These are phyloP conservation scores for Mycena galericulata DNA, from an alignment of 768 basidiomycete genomes.

Conservation along the genomic window DNA sequence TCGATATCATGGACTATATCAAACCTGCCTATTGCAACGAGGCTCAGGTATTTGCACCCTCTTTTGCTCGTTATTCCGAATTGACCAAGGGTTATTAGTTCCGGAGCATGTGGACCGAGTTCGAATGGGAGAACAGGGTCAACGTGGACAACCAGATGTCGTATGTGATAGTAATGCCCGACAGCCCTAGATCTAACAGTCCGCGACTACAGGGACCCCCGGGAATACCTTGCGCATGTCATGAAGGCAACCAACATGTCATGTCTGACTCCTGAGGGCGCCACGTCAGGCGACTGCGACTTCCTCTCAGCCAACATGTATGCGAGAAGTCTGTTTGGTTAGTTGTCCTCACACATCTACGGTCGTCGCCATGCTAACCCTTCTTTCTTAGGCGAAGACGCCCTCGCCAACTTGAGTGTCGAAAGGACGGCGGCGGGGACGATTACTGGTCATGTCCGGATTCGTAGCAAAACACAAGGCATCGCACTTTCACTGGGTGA, in stretches of 20 bases:
- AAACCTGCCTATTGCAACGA: constrained; percentile 97
- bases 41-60: constrained; percentile 72
- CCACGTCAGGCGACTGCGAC: constrained; percentile 94
- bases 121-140: constrained; percentile 99
- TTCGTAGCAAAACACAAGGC: constrained; percentile 97
- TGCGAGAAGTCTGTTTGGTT: constrained; percentile 93
- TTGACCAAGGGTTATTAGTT: constrained; percentile 62
- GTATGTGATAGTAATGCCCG: constrained; percentile 71
- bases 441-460: constrained; percentile 94
- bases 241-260: constrained; percentile 99
- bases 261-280: constrained; percentile 95
- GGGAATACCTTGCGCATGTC: constrained; percentile 92
- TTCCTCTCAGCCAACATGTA: constrained; percentile 98
- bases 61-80: not conserved
- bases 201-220: constrained; percentile 71
- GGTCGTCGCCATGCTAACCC: not conserved
- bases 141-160: constrained; percentile 89
- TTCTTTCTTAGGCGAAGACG: constrained; percentile 82
- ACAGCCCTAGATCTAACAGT: constrained; percentile 10
- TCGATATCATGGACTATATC: constrained; percentile 99
- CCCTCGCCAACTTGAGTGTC: constrained; percentile 93
- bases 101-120: constrained; percentile 99
- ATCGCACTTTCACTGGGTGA: constrained; percentile 96
- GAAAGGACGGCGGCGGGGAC: constrained; percentile 86
- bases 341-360: constrained; percentile 48